Evolutionary conservation across 179 eudicot genomes (phyloP), one percentile per base, ranked within the genome.

Genomic region (Amaranthus tricolor): DNA sequence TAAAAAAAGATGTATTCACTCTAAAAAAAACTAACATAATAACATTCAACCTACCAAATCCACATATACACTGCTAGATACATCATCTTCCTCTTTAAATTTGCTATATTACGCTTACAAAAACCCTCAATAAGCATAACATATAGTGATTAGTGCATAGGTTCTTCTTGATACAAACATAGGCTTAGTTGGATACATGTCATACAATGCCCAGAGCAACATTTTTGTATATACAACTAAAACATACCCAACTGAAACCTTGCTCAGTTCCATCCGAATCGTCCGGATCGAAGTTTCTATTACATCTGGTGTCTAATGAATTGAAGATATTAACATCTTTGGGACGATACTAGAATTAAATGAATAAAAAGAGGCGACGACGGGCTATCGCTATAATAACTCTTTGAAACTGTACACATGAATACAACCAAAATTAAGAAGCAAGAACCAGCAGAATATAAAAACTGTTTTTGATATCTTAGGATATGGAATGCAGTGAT

Each of bases 361-460:
- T 10, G 20, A 16, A 63, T 7, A 2, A 13, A 6, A 62, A 15
- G 44, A 16, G 6, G 6, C 6, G 40, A 51, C 17, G 52, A 9
- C 20, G 68, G 70, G 31, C 20, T 44, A 24, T 13, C 54, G 13
- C 61, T 43, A 51, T 53, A 66, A 78, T 52, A 6, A 66, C 40
- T 19, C 11, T 61, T 72, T 61, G 63, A 31, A 7, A 21, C 78
- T 79, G 78, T 79, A 74, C 82, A 79, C 65, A 59, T 73, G 68
- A 62, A 67, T 61, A 76, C 74, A 70, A 70, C 53, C 69, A 59
- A 76, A 68, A 61, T 17, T 59, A 54, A 67, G 56, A 31, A 49
- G 54, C 16, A 53, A 31, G 11, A 9, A 53, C 43, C 48, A 24
- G 45, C 55, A 76, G 53, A 9, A 45, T 57, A 19, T 43, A 66